Evolutionary conservation across 192 early-diverging fungal species (phyloP), one percentile per base, ranked within the genome.

Genomic region (Coemansia sp.): DNA sequence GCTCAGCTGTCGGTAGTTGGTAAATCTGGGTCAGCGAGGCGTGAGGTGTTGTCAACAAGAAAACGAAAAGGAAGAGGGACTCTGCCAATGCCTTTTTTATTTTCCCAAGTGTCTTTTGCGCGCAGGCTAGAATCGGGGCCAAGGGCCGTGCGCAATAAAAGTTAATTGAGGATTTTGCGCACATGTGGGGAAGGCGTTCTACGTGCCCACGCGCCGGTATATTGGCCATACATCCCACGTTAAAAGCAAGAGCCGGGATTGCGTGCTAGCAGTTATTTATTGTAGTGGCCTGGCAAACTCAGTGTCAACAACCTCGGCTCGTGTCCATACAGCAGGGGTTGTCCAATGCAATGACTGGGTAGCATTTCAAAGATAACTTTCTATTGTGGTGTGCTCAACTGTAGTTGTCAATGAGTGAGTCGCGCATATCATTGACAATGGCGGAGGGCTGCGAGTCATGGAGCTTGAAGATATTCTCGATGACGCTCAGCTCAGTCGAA

Each of bases 401-500:
- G 67, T 85, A 87, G 56, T 86, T 85, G 72, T 99, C 97, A 29
- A 99, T 93, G 32, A 99, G 81, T 24, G 90, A 86, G 72, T 98
- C 94, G 53, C 95, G 86, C 87, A 99, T 87, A 43, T 97, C 90
- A 61, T 87, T 91, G 55, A 98, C 92, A 80, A 97, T 91, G 43
- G 90, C 90, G 8, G 90, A 88, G 4, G 90, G 93, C 60, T 91
- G 88, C 41, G 88, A 87, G 63, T 96, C 93, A 63, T 96, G 93
- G 19, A 98, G 86, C 83, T 94, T 96, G 83, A 99, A 99, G 68
- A 99, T 95, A 70, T 88, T 88, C 73, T 99, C 97, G 56, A 99
- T 88, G 7, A 99, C 97, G 60, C 88, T 91, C 62, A 99, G 85
- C 79, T 99, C 97, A 32, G 96, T 98, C 39, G 86, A 83, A 1